Conservation (phyloP, 1,284 basidiomycete genomes). For the Cerrena zonata region DNA sequence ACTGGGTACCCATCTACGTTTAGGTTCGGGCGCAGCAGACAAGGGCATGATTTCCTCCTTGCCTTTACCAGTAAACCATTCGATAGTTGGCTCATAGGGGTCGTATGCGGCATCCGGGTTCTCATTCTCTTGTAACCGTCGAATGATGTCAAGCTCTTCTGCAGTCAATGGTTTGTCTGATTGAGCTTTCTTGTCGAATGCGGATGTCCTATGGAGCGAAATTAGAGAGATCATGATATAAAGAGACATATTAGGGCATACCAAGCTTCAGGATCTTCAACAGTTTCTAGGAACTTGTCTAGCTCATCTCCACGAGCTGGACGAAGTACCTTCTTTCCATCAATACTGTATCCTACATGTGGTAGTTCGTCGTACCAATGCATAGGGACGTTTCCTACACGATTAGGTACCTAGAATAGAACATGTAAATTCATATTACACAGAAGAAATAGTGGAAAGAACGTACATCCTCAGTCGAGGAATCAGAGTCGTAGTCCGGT, state of each 20-base stretch:
- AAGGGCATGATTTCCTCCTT: conserved; percentile 92
- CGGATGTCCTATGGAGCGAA: conserved; percentile 66
- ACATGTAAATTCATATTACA: neutral
- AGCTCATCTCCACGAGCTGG: conserved; percentile 95
- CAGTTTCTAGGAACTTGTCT: conserved; percentile 92
- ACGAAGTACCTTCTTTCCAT: conserved; percentile 90
- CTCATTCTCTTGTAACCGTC: conserved; percentile 83
- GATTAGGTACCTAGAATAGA: conserved; percentile 72
- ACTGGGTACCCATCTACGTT: conserved; percentile 92
- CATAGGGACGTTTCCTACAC: conserved; percentile 91
- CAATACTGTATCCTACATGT: conserved; percentile 96
- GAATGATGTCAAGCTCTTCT: conserved; percentile 94
- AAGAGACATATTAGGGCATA: conserved; percentile 23
- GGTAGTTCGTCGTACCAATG: conserved; percentile 99
- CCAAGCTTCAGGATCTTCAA: conserved; percentile 91
- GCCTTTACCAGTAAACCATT: conserved; percentile 97
- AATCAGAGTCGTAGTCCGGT: conserved; percentile 94
- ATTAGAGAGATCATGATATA: conserved; percentile 1
- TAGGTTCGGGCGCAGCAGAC: conserved; percentile 88
- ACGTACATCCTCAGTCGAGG: conserved; percentile 91
- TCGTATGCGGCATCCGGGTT: conserved; percentile 87
- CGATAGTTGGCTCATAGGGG: conserved; percentile 87
- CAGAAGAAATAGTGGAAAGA: conserved; percentile 9
- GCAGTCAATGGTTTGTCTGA: conserved; percentile 82
- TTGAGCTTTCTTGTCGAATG: conserved; percentile 86